These are phyloP conservation scores for Ambrosia hybrid DNA, from an alignment of 140 eudicot species.

Conservation along the genomic window DNA sequence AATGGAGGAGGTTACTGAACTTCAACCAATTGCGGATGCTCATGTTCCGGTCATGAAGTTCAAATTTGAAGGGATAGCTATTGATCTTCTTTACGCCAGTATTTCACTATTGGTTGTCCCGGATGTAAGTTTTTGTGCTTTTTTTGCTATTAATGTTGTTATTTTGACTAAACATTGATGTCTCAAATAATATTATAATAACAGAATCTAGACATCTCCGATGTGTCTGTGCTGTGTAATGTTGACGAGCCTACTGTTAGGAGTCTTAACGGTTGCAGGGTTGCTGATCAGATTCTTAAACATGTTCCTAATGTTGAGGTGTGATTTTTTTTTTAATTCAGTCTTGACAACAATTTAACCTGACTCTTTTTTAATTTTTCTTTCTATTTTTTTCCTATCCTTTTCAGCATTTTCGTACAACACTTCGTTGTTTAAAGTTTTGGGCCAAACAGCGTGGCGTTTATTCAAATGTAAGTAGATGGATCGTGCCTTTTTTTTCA, in stretches of 20 bases:
- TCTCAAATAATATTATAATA: not conserved
- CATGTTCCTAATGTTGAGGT: slow-evolving; percentile 96
- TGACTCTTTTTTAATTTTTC: not conserved
- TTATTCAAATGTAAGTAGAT: slow-evolving; percentile 77
- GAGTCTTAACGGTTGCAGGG: slow-evolving; percentile 91
- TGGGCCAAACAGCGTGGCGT: slow-evolving; percentile 97
- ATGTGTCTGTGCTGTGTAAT: slow-evolving; percentile 57
- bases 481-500: not conserved
- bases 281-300: slow-evolving; percentile 91
- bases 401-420: slow-evolving; percentile 72
- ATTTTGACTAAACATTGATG: not conserved
- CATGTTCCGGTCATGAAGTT: slow-evolving; percentile 96
- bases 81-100: slow-evolving; percentile 89
- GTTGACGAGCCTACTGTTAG: slow-evolving; percentile 86
- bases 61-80: slow-evolving; percentile 76
- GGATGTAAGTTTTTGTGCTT: slow-evolving; percentile 50
- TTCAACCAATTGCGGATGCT: slow-evolving; percentile 92
- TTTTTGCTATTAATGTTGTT: not conserved
- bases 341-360: not conserved
- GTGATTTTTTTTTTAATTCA: slow-evolving; percentile 24
- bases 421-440: slow-evolving; percentile 81
- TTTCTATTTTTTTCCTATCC: not conserved
- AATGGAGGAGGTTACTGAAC: slow-evolving; percentile 79
- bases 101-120: slow-evolving; percentile 83
- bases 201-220: slow-evolving; percentile 90